Percentiles rank a stretch among this genome's conserved stretches.
These are phyloP conservation scores for Botrytis sinoallii DNA, from an alignment of 2,329 filamentous ascomycete genomes.

Conservation along the genomic window DNA sequence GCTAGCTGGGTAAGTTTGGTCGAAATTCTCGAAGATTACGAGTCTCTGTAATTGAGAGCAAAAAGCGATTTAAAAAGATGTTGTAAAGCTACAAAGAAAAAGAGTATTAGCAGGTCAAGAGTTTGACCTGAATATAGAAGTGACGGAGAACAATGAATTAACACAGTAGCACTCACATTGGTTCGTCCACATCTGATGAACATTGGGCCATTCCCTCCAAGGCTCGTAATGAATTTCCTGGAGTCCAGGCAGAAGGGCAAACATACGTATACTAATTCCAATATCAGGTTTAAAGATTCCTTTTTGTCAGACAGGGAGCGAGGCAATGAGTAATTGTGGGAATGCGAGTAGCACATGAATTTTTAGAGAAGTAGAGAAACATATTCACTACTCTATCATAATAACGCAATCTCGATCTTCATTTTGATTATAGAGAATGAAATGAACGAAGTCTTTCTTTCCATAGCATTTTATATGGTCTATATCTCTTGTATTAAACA, in stretches of 20 bases:
- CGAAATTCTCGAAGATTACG: background rate
- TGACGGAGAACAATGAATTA: background rate
- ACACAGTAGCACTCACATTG: background rate
- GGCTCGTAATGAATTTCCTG: background rate
- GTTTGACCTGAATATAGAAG: background rate
- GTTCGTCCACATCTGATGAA: background rate
- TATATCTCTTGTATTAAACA: accelerated
- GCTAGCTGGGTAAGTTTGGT: background rate
- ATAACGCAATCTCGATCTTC: background rate
- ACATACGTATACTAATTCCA: background rate
- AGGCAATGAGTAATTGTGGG: background rate
- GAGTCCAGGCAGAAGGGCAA: background rate
- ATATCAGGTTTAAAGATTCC: background rate
- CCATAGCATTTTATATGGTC: background rate
- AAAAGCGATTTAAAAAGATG: background rate
- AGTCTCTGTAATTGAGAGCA: background rate
- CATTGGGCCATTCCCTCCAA: background rate
- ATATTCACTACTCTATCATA: background rate
- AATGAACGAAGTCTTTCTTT: background rate
- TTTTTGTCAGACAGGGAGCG: background rate
- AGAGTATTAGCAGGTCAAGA: background rate
- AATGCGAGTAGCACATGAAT: background rate
- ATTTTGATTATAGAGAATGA: background rate
- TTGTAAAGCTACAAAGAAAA: background rate
- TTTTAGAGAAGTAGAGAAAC: background rate